Conservation (phyloP, 2,329 filamentous ascomycete genomes). For the Penicillium sp. region DNA sequence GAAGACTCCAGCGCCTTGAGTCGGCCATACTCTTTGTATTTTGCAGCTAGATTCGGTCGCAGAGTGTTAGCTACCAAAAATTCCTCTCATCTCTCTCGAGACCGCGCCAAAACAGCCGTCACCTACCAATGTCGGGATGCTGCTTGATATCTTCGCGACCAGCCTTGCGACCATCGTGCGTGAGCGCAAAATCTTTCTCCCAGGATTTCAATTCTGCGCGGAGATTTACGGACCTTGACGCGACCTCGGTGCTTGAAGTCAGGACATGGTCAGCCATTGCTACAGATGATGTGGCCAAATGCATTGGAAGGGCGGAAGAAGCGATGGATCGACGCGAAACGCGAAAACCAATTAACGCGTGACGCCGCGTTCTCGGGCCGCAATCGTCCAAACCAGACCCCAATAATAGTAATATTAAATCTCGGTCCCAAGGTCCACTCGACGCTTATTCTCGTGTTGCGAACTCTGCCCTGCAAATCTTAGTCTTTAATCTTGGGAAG, state of each 20-base stretch:
- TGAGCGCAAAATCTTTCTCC: constrained; percentile 48
- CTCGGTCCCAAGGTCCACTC: neutral
- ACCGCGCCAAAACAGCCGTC: neutral
- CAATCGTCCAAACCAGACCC: neutral
- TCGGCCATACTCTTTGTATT: constrained; percentile 51
- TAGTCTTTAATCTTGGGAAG: too few relatives aligned
- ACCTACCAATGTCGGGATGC: constrained; percentile 45
- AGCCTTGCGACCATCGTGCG: constrained; percentile 48
- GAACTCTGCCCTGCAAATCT: too few relatives aligned
- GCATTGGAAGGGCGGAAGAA: constrained; percentile 6
- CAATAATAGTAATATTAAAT: neutral
- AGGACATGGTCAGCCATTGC: constrained; percentile 30
- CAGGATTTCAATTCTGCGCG: constrained; percentile 51
- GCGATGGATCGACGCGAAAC: constrained; percentile 20
- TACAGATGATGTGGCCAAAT: constrained; percentile 18
- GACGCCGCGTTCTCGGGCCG: constrained; percentile 27
- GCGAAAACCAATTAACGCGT: constrained; percentile 35
- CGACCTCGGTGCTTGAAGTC: constrained; percentile 28
- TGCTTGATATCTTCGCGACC: constrained; percentile 51
- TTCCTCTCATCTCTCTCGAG: neutral
- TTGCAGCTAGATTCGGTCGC: constrained; percentile 35
- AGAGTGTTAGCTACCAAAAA: neutral
- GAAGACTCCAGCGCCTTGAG: constrained; percentile 41
- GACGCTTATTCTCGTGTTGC: too few relatives aligned
- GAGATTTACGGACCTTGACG: constrained; percentile 33